Base-by-base conservation (phyloP, 192 early-diverging fungal species). In the Paraglomus brasilianum region DNA sequence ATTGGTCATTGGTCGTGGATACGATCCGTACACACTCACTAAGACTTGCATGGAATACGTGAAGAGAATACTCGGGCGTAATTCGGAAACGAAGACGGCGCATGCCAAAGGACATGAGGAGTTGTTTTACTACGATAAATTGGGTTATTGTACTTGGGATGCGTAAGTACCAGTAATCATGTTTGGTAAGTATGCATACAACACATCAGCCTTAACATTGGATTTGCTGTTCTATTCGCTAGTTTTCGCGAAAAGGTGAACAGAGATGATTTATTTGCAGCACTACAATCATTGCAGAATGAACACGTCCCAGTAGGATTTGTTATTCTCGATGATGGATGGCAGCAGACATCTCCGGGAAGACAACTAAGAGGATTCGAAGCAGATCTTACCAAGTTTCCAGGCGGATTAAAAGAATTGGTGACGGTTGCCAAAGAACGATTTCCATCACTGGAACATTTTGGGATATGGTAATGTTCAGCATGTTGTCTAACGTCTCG, bases 391-490 rank as follows among this genome's bases (percentile, higher is more conserved):
- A 38, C 66, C 38, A 78, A 80, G 9, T 86, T 84, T 48, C 80
- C 85, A 5, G 66, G 47, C 15, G 82, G 80, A 65, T 72, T 86
- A 30, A 60, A 72, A 36, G 57, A 66, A 13, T 71, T 77, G 2
- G 70, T 76, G 3, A 11, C 43, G 3, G 45, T 53, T 44, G 53
- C 81, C 1, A 49, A 62, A 17, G 15, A 38, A 13, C 59, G 38
- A 7, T 70, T 63, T 36, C 69, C 82, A 38, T 74, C 71, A 7
- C 45, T 83, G 24, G 8, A 55, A 47, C 65, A 73, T 10, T 78
- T 86, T 43, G 85, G 85, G 40, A 78, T 83, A 19, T 86, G 83
- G 84, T 81, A 84, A 61, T 70, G 41, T 71, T n/a, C n/a, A n/a
- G n/a, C 43, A 13, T 66, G 24, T 41, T 56, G 1, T 8, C 45